A percentile compares a stretch with the other conserved stretches of the same genome.
Conservation (phyloP, 2,329 filamentous ascomycete species). For the Clonostachys byssicola region DNA sequence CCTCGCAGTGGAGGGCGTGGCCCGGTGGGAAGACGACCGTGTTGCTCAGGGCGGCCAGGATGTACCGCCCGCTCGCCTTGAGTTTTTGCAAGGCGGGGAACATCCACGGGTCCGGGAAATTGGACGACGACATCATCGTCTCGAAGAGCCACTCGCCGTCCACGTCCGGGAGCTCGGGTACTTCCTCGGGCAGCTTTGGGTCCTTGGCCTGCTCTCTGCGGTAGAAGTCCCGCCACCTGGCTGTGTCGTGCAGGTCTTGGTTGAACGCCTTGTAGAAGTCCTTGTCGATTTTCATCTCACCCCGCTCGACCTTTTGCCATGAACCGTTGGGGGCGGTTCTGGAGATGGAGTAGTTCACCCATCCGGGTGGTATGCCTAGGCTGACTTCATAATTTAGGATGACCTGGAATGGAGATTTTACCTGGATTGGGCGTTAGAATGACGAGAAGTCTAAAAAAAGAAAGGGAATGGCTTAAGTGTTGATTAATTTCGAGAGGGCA, state of each 20-base stretch:
- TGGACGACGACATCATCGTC: conserved; percentile 79
- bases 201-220: conserved; percentile 32
- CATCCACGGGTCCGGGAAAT: conserved; percentile 79
- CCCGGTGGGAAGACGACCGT: conserved; percentile 80
- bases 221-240: conserved; percentile 68
- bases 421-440: conserved; percentile 41
- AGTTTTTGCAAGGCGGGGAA: conserved; percentile 74
- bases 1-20: conserved; percentile 58
- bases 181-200: conserved; percentile 21
- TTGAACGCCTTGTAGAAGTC: conserved; percentile 76
- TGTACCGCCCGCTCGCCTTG: conserved; percentile 56
- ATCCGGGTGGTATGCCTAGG: conserved; percentile 76
- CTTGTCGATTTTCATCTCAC: conserved; percentile 71
- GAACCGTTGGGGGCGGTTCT: conserved; percentile 71
- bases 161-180: conserved; percentile 64
- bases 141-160: conserved; percentile 80
- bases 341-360: conserved; percentile 88
- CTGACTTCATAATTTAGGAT: conserved; percentile 86
- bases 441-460: no score
- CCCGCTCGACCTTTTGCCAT: conserved; percentile 87
- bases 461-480: no score
- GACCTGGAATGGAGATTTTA: conserved; percentile 85
- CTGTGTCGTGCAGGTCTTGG: conserved; percentile 61
- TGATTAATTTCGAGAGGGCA: background rate
- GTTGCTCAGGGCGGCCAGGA: conserved; percentile 83